Conservation (phyloP, 306 rosid species). For the Vigna mungo region DNA sequence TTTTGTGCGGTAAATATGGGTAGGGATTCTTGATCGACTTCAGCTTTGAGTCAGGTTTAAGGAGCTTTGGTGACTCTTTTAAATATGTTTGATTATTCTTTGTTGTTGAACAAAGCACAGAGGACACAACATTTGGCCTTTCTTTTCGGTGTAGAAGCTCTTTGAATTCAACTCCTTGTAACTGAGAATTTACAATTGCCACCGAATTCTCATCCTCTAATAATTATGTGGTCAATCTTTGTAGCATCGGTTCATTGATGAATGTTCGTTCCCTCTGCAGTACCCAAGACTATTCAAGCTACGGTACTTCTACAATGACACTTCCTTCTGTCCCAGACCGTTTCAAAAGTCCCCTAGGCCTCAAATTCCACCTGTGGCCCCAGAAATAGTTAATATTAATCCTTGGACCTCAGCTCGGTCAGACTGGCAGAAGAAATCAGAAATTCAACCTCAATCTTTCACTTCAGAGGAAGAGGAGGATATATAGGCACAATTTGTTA, state of each 20-base stretch:
- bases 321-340: constrained; percentile 39
- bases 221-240: not conserved
- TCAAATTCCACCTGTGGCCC: constrained; percentile 60
- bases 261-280: constrained; percentile 53
- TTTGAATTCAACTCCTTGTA: not conserved
- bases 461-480: constrained; percentile 76
- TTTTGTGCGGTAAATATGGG: not conserved
- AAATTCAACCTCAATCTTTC: constrained; percentile 55
- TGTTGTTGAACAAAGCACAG: not conserved
- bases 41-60: constrained; percentile 7
- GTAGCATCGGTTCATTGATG: constrained; percentile 24
- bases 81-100: constrained; percentile 11
- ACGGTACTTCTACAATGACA: constrained; percentile 52
- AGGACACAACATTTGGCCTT: constrained; percentile 2
- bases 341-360: constrained; percentile 56
- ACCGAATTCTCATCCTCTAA: not conserved
- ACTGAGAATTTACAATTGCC: constrained; percentile 12
- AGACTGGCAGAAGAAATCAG: not conserved
- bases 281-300: constrained; percentile 59
- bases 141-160: not conserved
- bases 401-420: constrained; percentile 16
- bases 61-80: constrained; percentile 6
- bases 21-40: constrained; percentile 24
- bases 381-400: constrained; percentile 19
- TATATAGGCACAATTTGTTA: constrained; percentile 80